Conservation (phyloP, 371 early-diverging fungal genomes). For the Actinomortierella ambigua region DNA sequence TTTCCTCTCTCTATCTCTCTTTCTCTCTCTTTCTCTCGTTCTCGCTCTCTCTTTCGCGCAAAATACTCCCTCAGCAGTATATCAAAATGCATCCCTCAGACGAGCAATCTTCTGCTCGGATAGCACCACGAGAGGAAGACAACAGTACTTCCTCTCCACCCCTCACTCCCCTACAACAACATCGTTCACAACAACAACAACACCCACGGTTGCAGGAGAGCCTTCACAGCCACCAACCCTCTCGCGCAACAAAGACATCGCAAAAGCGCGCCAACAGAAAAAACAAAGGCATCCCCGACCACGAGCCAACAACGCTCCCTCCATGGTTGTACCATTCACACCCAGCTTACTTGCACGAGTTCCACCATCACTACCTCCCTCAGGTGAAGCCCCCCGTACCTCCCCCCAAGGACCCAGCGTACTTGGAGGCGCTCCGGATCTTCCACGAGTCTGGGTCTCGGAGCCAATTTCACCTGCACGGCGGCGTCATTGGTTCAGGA, state of each 20-base stretch:
- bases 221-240: neutral
- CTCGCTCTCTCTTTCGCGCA: neutral
- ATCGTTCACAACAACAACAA: neutral
- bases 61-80: neutral
- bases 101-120: neutral
- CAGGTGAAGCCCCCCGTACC: no score
- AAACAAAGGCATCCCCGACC: neutral
- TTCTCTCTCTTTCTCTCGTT: conserved; percentile 1
- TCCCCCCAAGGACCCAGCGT: no score
- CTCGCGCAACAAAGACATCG: neutral
- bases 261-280: neutral
- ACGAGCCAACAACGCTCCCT: no score
- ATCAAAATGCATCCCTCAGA: neutral
- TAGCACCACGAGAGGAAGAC: neutral
- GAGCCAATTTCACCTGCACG: no score
- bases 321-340: neutral
- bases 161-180: neutral
- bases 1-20: neutral
- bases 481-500: no score
- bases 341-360: no score
- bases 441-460: no score
- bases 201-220: neutral
- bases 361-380: no score
- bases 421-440: no score
- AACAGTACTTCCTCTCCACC: neutral